Conservation (phyloP, 192 early-diverging fungal species). For the Kappamyces sp. region DNA sequence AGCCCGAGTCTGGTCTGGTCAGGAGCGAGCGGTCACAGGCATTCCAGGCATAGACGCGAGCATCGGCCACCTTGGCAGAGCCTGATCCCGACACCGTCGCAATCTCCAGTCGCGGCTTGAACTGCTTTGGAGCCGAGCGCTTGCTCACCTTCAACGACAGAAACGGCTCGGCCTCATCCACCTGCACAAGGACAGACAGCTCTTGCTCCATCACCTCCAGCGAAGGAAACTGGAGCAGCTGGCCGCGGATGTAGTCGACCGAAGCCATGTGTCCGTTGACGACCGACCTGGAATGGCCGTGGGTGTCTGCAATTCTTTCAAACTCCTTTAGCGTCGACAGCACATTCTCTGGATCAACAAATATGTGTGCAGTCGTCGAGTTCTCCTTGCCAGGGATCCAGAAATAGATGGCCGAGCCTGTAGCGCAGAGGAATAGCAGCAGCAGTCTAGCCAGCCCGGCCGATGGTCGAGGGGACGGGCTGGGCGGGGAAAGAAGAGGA, state of each 20-base stretch:
- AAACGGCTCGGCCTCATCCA: not conserved
- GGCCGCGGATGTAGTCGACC: conserved; percentile 19
- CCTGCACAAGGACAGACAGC: conserved; percentile 20
- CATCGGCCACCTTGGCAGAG: conserved; percentile 4
- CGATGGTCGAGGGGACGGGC: too few species aligned
- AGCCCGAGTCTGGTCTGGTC: too few species aligned
- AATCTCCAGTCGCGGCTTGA: conserved; percentile 9
- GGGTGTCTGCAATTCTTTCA: conserved; percentile 13
- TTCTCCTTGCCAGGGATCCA: too few species aligned
- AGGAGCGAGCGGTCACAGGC: not conserved
- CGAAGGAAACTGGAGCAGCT: conserved; percentile 17
- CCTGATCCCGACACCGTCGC: not conserved
- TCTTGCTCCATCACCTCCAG: conserved; percentile 19
- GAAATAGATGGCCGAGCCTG: too few species aligned
- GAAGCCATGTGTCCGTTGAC: conserved; percentile 25
- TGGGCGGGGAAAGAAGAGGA: too few species aligned
- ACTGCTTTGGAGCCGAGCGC: not conserved
- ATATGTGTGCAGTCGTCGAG: not conserved
- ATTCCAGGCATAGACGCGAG: not conserved
- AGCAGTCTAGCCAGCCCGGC: too few species aligned
- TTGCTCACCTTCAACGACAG: conserved; percentile 7
- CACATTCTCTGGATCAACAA: conserved; percentile 5
- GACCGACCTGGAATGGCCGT: conserved; percentile 27
- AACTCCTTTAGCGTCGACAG: conserved; percentile 15
- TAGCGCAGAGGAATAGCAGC: too few species aligned